Conservation (phyloP, 129 eudicot species). For the Saposhnikovia divaricata region DNA sequence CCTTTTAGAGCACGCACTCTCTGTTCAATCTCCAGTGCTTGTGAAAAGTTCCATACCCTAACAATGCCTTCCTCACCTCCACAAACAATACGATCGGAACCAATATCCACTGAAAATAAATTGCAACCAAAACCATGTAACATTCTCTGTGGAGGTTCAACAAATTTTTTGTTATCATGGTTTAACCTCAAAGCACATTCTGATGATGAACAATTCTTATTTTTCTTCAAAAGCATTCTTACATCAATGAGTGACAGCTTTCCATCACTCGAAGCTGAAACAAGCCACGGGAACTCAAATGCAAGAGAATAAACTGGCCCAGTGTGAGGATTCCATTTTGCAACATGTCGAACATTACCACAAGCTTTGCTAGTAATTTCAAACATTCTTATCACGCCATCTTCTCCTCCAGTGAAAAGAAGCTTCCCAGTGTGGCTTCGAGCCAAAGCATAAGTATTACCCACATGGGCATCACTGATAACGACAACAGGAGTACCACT, state of each 20-base stretch:
- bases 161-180: slow-evolving; percentile 18
- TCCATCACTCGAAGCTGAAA: slow-evolving; percentile 91
- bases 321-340: slow-evolving; percentile 79
- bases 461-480: slow-evolving; percentile 33
- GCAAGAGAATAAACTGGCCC: slow-evolving; percentile 79
- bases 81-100: slow-evolving; percentile 1
- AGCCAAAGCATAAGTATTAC: slow-evolving; percentile 67
- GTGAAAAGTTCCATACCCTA: slow-evolving; percentile 2
- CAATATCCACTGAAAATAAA: neutral
- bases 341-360: slow-evolving; percentile 33
- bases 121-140: slow-evolving; percentile 2
- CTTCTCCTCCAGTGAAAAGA: slow-evolving; percentile 87
- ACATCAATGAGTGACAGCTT: slow-evolving; percentile 85
- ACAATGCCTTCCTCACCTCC: neutral
- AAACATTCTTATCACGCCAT: slow-evolving; percentile 81
- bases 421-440: slow-evolving; percentile 91
- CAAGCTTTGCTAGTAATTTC: slow-evolving; percentile 35
- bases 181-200: slow-evolving; percentile 16
- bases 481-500: slow-evolving; percentile 35
- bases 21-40: slow-evolving; percentile 8
- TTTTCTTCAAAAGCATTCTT: slow-evolving; percentile 63
- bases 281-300: slow-evolving; percentile 97
- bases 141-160: slow-evolving; percentile 69
- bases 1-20: neutral
- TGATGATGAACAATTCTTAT: slow-evolving; percentile 21